A percentile compares a stretch with the other conserved stretches of the same genome.
These are phyloP conservation scores for Aspergillus pseudoglaucus DNA, from an alignment of 2,329 filamentous ascomycete species.

Conservation along the genomic window DNA sequence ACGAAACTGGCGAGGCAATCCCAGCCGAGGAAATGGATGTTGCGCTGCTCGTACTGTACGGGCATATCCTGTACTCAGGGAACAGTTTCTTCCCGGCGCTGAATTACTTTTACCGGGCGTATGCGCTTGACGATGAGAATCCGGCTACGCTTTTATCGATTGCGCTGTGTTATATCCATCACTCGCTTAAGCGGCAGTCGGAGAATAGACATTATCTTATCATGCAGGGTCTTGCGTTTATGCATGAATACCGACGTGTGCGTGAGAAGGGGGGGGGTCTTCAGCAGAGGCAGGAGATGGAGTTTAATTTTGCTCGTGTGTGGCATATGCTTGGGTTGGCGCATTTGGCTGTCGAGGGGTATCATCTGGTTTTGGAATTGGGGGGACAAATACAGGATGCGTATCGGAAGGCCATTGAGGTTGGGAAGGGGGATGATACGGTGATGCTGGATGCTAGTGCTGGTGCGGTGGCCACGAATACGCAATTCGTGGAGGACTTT, in stretches of 20 bases:
- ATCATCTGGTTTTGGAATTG: conserved; percentile 53
- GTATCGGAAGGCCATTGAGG: conserved; percentile 13
- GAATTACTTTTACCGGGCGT: conserved; percentile 77
- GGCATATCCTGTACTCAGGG: conserved; percentile 78
- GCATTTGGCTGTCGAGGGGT: conserved; percentile 67
- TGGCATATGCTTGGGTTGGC: conserved; percentile 70
- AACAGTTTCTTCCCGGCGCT: conserved; percentile 77
- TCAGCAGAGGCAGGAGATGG: conserved; percentile 60
- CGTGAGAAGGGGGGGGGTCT: conserved; percentile 42
- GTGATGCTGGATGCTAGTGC: conserved; percentile 13
- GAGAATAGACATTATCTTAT: conserved; percentile 87
- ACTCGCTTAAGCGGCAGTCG: conserved; percentile 79
- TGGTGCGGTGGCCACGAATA: conserved; percentile 1
- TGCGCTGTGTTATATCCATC: conserved; percentile 78
- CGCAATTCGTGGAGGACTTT: conserved; percentile 49
- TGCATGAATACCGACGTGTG: conserved; percentile 65
- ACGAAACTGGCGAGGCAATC: conserved; percentile 31
- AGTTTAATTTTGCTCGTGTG: conserved; percentile 70
- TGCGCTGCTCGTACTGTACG: conserved; percentile 79
- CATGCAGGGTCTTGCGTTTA: conserved; percentile 74
- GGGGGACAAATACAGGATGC: conserved; percentile 39
- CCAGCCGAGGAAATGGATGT: conserved; percentile 58
- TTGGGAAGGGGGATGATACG: conserved; percentile 39
- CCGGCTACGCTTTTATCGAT: conserved; percentile 74
- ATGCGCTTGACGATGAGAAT: conserved; percentile 67